Evolutionary conservation across 164 flowering plant species (phyloP).

Genomic region (Cinnamomum chago): DNA sequence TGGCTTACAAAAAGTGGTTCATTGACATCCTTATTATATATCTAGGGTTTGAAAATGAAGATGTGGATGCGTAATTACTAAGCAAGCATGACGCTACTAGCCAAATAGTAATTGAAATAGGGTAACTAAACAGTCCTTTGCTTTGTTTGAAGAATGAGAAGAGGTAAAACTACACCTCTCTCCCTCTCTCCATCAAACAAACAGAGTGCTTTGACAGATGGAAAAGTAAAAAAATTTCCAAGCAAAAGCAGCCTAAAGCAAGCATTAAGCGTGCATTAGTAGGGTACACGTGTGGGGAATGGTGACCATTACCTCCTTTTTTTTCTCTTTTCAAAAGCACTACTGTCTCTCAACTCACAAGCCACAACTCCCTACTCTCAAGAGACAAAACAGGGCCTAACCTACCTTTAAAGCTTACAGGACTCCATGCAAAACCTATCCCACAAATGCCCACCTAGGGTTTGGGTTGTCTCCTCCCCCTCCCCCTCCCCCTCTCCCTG

Average conservation of each 20-base stretch:
- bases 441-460: not conserved
- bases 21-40: too few species aligned
- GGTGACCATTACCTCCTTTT: not conserved
- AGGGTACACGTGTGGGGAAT: not conserved
- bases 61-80: too few species aligned
- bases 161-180: too few species aligned
- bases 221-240: too few species aligned
- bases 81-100: too few species aligned
- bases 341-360: not conserved
- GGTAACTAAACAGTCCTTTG: too few species aligned
- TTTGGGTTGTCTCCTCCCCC: not conserved
- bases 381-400: not conserved
- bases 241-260: not conserved
- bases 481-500: not conserved
- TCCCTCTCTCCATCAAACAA: too few species aligned
- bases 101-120: too few species aligned
- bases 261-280: not conserved
- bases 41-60: too few species aligned
- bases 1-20: too few species aligned
- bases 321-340: not conserved
- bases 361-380: not conserved
- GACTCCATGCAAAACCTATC: not conserved
- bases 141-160: too few species aligned
- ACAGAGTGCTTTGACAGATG: too few species aligned
- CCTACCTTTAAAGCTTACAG: not conserved